Base-by-base conservation (phyloP, 257 asterid genomes). In the Ilex asprella region DNA sequence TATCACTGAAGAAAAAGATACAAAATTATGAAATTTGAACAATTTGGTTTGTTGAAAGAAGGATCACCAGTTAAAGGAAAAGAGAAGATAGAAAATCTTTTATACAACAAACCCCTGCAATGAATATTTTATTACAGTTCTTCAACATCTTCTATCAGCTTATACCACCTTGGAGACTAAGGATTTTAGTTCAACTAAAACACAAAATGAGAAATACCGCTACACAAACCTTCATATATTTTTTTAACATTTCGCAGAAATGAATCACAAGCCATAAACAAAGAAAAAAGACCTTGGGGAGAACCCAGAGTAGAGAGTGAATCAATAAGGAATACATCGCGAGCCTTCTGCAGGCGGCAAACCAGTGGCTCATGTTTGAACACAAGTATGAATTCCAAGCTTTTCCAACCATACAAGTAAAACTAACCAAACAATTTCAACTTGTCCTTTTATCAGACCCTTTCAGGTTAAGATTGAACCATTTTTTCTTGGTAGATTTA, bases 401-500 rank as follows among this genome's bases (percentile, higher is more conserved):
- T 68, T 70, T 64, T 2, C 55, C 59, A 71, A 60, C 61, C 53
- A 32, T 55, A 61, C 6, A 55, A 51, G 30, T 54, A 56, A 56
- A 16, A 30, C 3, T 43, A 27, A 21, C 53, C 13, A 44, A 39
- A 43, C 59, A 16, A 8, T 12, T 49, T 67, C 55, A 56, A 47
- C 43, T 54, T 78, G 78, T 67, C 72, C 75, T 86, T 67, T 79
- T 86, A 35, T 89, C 98, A 0, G 91, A 86, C 57, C 95, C 95
- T 80, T 88, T 88, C 58, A 84, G 79, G 78, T 89, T 84, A 57
- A 91, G 89, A 80, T 82, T 83, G 61, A 91, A 88, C 96, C 98
- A 88, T 77, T 84, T 85, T 79, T 83, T 89, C 78, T 76, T 93
- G 3, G 86, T 62, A 30, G 93, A 78, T 66, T 84, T 92, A 66